Conservation (phyloP, 257 asterid genomes). For the Handroanthus guayacan region DNA sequence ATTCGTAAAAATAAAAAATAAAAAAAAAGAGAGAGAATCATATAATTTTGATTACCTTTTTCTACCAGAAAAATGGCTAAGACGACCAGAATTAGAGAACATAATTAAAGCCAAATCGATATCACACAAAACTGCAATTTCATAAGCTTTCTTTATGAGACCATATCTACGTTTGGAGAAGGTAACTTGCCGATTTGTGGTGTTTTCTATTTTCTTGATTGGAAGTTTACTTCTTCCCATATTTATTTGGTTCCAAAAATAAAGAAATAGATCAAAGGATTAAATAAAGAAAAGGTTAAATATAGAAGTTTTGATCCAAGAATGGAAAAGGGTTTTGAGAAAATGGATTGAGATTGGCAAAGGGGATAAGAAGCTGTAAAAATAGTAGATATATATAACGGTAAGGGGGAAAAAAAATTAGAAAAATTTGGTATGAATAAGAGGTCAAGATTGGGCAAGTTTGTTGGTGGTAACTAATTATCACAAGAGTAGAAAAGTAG, state of each 20-base stretch:
- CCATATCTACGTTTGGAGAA: constrained; percentile 91
- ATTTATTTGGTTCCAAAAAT: neutral
- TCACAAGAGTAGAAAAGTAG: constrained; percentile 44
- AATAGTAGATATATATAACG: constrained; percentile 25
- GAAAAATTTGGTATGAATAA: constrained; percentile 41
- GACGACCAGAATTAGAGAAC: constrained; percentile 78
- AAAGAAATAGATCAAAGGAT: neutral
- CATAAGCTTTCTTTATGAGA: constrained; percentile 79
- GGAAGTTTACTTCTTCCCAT: constrained; percentile 91
- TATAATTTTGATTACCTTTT: constrained; percentile 50
- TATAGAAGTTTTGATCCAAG: constrained; percentile 1
- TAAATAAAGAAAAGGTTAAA: neutral
- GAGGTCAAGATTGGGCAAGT: constrained; percentile 45
- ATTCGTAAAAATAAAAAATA: no score
- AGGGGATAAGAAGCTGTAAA: constrained; percentile 34
- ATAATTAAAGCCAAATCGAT: constrained; percentile 73
- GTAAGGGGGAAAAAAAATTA: constrained; percentile 30
- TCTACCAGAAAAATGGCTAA: constrained; percentile 76
- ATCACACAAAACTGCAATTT: constrained; percentile 73
- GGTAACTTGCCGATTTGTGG: constrained; percentile 74
- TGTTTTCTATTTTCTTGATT: constrained; percentile 76
- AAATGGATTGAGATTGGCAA: constrained; percentile 31
- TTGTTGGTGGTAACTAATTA: constrained; percentile 39
- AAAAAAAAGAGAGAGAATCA: neutral
- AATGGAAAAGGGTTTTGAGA: neutral